Percentiles rank a stretch among this genome's conserved stretches.
Evolutionary conservation across 2,329 filamentous ascomycete genomes (phyloP).

Genomic region (Epichloe bromicola): DNA sequence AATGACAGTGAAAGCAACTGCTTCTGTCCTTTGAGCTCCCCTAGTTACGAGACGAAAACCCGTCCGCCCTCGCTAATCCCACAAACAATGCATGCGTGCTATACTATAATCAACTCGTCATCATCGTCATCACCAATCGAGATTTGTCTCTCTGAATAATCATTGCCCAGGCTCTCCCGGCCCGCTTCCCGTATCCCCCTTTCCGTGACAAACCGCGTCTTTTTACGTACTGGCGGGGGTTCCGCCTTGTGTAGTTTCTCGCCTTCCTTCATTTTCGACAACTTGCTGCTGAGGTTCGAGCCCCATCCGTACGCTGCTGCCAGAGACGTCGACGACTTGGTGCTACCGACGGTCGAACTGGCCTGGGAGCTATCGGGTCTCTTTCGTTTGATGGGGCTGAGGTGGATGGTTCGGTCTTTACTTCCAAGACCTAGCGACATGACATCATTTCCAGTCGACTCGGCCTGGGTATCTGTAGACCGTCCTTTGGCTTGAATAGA

Average conservation of each 20-base stretch:
- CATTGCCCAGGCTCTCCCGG: constrained; percentile 55
- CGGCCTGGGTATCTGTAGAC: constrained; percentile 12
- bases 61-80: neutral
- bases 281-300: constrained; percentile 37
- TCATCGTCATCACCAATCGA: constrained; percentile 32
- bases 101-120: constrained; percentile 38
- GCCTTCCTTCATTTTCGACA: constrained; percentile 48
- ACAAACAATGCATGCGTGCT: constrained; percentile 11
- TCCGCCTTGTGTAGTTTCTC: constrained; percentile 30
- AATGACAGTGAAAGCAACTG: neutral
- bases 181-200: constrained; percentile 69
- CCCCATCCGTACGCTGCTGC: constrained; percentile 41
- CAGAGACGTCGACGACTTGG: constrained; percentile 9
- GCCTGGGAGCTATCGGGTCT: constrained; percentile 35
- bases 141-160: constrained; percentile 24
- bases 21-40: neutral
- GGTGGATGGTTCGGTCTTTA: constrained; percentile 33
- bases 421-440: constrained; percentile 21
- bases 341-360: constrained; percentile 15
- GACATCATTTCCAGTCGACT: constrained; percentile 27
- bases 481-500: neutral
- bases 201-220: constrained; percentile 67
- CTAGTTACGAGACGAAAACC: neutral
- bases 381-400: constrained; percentile 50
- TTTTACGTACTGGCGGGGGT: constrained; percentile 45